phyloP scores from a whole-genome alignment of 2,329 filamentous ascomycete species.

The Myriosclerotinia curreyana region DNA sequence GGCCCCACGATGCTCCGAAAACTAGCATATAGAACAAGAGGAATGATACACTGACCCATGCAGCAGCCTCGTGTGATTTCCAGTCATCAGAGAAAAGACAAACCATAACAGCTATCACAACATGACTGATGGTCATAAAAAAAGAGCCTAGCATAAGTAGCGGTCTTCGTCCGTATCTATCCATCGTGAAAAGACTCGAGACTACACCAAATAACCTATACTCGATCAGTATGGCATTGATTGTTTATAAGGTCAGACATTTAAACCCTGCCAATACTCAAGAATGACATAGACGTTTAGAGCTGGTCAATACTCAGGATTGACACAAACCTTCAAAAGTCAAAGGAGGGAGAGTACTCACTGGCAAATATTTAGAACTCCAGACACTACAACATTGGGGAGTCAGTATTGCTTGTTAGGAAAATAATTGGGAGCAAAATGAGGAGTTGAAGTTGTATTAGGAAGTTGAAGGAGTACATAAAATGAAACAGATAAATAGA shows the following conservation, averaged over 20 bases:
- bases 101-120: conserved; percentile 53
- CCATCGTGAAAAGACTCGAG: conserved; percentile 49
- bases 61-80: conserved; percentile 48
- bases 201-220: conserved; percentile 44
- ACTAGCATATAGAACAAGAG: conserved; percentile 60
- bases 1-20: conserved; percentile 45
- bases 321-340: background rate
- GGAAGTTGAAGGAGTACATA: too few relatives aligned
- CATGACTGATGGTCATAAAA: conserved; percentile 47
- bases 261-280: background rate
- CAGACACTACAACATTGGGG: conserved; percentile 41
- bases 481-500: too few relatives aligned
- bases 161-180: conserved; percentile 46
- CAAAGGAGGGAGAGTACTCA: background rate
- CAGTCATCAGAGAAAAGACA: conserved; percentile 51
- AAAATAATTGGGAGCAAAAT: too few relatives aligned
- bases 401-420: too few relatives aligned
- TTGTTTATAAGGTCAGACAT: background rate
- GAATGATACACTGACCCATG: conserved; percentile 55
- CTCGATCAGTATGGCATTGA: background rate
- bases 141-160: conserved; percentile 46
- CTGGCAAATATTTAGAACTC: conserved; percentile 45
- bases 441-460: too few relatives aligned
- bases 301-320: background rate
- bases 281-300: background rate